Evolutionary conservation across 108 stramenopile genomes (phyloP).

Genomic region (Bacterosira constricta): DNA sequence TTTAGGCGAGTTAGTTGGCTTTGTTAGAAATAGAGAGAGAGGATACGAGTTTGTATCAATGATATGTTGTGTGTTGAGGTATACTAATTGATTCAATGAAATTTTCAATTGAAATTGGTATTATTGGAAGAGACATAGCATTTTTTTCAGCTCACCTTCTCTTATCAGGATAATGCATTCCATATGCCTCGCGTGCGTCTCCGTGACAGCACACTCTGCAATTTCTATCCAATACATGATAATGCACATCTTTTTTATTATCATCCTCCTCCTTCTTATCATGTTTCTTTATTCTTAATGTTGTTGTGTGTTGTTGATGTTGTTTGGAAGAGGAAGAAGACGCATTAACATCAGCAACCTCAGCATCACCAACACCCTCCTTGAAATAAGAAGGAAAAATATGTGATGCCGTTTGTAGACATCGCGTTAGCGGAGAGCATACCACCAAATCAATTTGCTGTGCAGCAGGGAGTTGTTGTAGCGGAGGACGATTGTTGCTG

Average conservation of each 20-base stretch:
- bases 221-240: slow-evolving; percentile 22
- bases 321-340: neutral
- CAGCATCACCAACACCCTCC: too few relatives aligned
- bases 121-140: neutral
- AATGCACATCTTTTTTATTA: neutral
- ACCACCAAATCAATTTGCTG: slow-evolving; percentile 48
- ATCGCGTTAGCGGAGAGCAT: slow-evolving; percentile 67
- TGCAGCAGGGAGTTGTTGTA: neutral
- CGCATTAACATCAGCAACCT: too few relatives aligned
- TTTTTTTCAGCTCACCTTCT: slow-evolving; percentile 42
- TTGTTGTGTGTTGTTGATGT: too few relatives aligned
- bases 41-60: neutral
- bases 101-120: neutral
- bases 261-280: too few relatives aligned
- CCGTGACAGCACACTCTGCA: slow-evolving; percentile 55
- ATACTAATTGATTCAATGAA: neutral
- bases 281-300: too few relatives aligned
- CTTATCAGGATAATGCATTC: slow-evolving; percentile 70
- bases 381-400: slow-evolving; percentile 57
- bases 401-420: slow-evolving; percentile 71
- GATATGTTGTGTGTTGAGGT: neutral
- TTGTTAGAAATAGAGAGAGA: neutral
- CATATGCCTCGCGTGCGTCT: slow-evolving; percentile 73
- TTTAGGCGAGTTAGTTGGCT: slow-evolving; percentile 41
- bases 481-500: neutral